phyloP scores from a whole-genome alignment of 2,329 filamentous ascomycete genomes.

The Hymenoscyphus albidus region DNA sequence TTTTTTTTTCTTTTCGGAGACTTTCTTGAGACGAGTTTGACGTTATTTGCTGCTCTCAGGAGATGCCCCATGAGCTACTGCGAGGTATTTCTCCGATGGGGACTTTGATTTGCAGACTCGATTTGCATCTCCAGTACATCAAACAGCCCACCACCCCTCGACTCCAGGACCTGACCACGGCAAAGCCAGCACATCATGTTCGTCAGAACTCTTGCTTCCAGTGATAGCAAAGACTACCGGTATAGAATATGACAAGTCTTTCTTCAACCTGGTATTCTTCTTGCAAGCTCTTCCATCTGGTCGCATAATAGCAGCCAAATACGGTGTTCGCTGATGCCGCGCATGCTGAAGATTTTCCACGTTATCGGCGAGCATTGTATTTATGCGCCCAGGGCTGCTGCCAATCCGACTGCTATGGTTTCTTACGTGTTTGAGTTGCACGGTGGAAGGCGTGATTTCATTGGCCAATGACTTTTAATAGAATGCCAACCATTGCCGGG shows the following conservation, averaged over 20 bases:
- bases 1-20: background rate
- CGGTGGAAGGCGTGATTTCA: background rate
- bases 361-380: background rate
- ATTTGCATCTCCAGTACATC: background rate
- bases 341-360: conserved; percentile 4
- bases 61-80: background rate
- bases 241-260: background rate
- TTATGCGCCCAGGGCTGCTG: background rate
- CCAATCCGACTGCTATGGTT: conserved; percentile 4
- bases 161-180: background rate
- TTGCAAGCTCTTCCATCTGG: background rate
- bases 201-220: background rate
- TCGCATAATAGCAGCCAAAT: background rate
- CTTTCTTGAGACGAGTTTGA: background rate
- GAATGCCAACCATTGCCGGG: background rate
- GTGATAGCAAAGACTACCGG: background rate
- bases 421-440: conserved; percentile 10
- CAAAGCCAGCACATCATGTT: background rate
- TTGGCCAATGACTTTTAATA: conserved; percentile 7
- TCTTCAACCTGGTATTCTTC: background rate
- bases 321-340: background rate
- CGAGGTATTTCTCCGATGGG: background rate
- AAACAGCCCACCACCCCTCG: background rate
- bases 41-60: background rate
- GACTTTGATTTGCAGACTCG: background rate